A percentile compares a stretch with the other conserved stretches of the same genome.
These are phyloP conservation scores for Amoeboaphelidium protococcarum DNA, from an alignment of 371 early-diverging fungal species.

Conservation along the genomic window DNA sequence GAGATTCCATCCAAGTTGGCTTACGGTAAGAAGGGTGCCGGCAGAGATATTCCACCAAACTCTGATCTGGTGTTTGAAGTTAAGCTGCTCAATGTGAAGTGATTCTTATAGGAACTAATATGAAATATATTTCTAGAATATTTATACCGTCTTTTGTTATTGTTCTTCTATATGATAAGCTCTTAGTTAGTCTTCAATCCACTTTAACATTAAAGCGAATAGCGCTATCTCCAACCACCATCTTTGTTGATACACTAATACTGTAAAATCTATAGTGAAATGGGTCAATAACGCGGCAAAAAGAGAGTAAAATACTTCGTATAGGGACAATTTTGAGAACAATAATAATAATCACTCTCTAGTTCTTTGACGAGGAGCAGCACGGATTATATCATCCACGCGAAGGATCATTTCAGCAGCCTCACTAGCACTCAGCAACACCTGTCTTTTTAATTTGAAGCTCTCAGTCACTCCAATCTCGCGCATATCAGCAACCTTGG, in stretches of 20 bases:
- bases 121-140: not conserved
- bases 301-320: too few relatives aligned
- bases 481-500: constrained; percentile 54
- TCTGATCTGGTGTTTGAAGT: constrained; percentile 63
- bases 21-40: constrained; percentile 55
- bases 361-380: constrained; percentile 39
- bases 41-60: constrained; percentile 65
- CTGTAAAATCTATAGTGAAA: too few relatives aligned
- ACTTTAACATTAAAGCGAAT: too few relatives aligned
- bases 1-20: constrained; percentile 64
- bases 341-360: too few relatives aligned
- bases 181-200: too few relatives aligned
- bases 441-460: constrained; percentile 91
- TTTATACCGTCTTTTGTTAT: too few relatives aligned
- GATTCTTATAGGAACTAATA: constrained; percentile 1
- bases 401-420: constrained; percentile 97
- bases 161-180: too few relatives aligned
- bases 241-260: too few relatives aligned
- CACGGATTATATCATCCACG: constrained; percentile 95
- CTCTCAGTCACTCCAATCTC: constrained; percentile 86
- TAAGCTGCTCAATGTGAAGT: constrained; percentile 25
- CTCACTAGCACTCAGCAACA: constrained; percentile 87
- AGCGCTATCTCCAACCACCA: too few relatives aligned
- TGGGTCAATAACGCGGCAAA: too few relatives aligned
- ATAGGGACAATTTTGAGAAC: too few relatives aligned